Conservation (phyloP, 305 asterid species). For the Petunia hybrid region DNA sequence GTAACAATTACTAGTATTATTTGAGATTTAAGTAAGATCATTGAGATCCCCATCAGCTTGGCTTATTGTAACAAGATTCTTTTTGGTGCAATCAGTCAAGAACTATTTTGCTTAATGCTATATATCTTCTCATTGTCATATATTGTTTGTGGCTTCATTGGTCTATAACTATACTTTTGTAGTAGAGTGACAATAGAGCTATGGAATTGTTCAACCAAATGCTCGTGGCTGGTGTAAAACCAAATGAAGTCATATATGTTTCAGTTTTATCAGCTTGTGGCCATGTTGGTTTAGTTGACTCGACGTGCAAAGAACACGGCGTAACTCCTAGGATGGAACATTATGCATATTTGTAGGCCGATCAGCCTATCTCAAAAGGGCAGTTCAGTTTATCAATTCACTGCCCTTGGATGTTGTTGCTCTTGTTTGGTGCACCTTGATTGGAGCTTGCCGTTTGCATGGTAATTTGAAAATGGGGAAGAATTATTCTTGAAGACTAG, state of each 20-base stretch:
- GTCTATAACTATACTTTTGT: too few relatives aligned
- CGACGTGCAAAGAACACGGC: conserved; percentile 38
- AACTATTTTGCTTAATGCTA: too few relatives aligned
- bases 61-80: too few relatives aligned
- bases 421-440: conserved; percentile 38
- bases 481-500: conserved; percentile 60
- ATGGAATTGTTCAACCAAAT: conserved; percentile 36
- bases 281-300: conserved; percentile 74
- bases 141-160: too few relatives aligned
- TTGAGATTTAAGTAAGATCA: too few relatives aligned
- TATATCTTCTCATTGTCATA: too few relatives aligned
- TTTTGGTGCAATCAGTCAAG: too few relatives aligned
- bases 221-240: conserved; percentile 63
- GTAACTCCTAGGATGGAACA: conserved; percentile 76
- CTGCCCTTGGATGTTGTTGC: conserved; percentile 38
- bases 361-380: conserved; percentile 60
- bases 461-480: conserved; percentile 66
- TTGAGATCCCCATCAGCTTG: too few relatives aligned
- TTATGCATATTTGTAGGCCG: conserved; percentile 84
- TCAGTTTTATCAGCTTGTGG: conserved; percentile 89
- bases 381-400: conserved; percentile 54
- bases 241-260: conserved; percentile 80
- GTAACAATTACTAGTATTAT: too few relatives aligned
- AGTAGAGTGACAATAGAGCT: too few relatives aligned
- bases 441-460: conserved; percentile 72